Conservation (phyloP, 2,329 filamentous ascomycete species). For the Onygenales sp. region DNA sequence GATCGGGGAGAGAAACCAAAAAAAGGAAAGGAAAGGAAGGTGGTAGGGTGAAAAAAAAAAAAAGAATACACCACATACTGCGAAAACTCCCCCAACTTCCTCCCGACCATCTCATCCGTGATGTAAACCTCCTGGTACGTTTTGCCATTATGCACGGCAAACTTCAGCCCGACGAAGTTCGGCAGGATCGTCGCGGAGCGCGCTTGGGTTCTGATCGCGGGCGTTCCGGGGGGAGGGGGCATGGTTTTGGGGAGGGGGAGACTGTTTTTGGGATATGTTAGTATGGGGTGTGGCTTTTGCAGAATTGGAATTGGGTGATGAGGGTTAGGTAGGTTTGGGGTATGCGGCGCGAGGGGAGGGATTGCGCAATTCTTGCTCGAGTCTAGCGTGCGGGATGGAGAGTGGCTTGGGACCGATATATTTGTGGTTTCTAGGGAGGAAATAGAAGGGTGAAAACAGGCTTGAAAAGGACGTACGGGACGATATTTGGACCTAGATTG, state of each 20-base stretch:
- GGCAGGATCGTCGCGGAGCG: slow-evolving; percentile 83
- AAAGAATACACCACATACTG: slow-evolving; percentile 49
- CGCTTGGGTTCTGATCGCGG: slow-evolving; percentile 76
- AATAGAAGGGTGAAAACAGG: too few relatives aligned
- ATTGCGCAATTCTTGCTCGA: too few relatives aligned
- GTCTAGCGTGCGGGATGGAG: too few relatives aligned
- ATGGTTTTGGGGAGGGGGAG: slow-evolving; percentile 32
- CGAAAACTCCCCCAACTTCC: slow-evolving; percentile 89
- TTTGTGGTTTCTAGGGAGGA: not conserved
- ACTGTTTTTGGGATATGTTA: slow-evolving; percentile 15
- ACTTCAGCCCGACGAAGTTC: slow-evolving; percentile 81
- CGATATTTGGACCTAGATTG: slow-evolving; percentile 55
- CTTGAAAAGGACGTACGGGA: slow-evolving; percentile 48
- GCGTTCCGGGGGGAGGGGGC: slow-evolving; percentile 51
- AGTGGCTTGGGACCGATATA: too few relatives aligned
- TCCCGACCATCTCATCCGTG: slow-evolving; percentile 92
- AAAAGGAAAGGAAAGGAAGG: not conserved
- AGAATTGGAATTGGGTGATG: not conserved
- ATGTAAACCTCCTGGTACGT: slow-evolving; percentile 71
- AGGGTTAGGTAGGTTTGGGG: not conserved
- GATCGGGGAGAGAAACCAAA: too few relatives aligned
- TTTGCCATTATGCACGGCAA: slow-evolving; percentile 89
- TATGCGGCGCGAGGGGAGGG: too few relatives aligned
- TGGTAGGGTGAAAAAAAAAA: not conserved
- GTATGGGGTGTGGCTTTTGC: not conserved